Evolutionary conservation across 2,329 filamentous ascomycete species (phyloP).

Genomic region (Sporothrix curviconia): DNA sequence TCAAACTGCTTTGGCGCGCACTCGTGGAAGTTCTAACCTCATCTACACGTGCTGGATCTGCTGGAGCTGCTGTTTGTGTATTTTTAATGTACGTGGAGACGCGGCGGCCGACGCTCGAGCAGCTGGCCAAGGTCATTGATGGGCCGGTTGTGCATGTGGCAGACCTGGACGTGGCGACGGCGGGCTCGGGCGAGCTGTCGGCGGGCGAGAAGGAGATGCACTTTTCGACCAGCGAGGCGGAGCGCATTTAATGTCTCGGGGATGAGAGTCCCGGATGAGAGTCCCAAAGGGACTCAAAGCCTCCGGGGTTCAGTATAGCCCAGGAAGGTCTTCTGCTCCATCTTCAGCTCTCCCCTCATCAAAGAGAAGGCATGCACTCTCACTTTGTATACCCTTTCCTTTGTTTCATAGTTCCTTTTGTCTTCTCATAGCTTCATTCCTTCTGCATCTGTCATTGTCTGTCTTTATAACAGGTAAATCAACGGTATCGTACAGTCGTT

Average conservation of each 20-base stretch:
- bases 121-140: constrained; percentile 61
- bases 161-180: constrained; percentile 39
- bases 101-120: constrained; percentile 57
- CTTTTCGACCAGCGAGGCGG: constrained; percentile 16
- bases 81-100: constrained; percentile 55
- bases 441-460: not conserved
- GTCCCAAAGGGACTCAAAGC: too few species aligned
- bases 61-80: constrained; percentile 50
- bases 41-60: constrained; percentile 54
- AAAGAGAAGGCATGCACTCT: too few species aligned
- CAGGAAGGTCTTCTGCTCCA: too few species aligned
- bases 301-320: too few species aligned
- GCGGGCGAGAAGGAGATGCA: constrained; percentile 39
- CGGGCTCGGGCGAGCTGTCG: too few species aligned
- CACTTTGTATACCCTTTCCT: not conserved
- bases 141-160: constrained; percentile 48
- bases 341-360: too few species aligned
- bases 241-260: constrained; percentile 6
- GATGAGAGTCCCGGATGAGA: too few species aligned
- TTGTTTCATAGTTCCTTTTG: too few species aligned
- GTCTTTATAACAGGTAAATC: not conserved
- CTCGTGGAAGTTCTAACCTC: constrained; percentile 50
- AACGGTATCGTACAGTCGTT: not conserved
- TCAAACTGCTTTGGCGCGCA: constrained; percentile 35
- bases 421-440: not conserved